Evolutionary conservation across 345 rosid genomes (phyloP).

Genomic region (Isatis tinctoria): DNA sequence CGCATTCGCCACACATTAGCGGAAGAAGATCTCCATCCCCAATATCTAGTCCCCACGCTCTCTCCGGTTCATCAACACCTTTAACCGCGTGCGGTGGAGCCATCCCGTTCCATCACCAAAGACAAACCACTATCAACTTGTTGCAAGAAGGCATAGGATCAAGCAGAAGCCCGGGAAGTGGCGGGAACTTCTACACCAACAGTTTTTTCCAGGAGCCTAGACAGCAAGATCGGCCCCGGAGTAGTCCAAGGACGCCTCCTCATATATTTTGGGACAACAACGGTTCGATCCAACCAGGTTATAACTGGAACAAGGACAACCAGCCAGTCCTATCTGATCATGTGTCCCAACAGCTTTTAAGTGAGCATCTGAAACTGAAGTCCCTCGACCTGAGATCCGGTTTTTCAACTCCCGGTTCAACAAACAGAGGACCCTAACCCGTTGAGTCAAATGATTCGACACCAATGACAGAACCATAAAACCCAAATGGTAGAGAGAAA

Average conservation of each 20-base stretch:
- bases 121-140: slow-evolving; percentile 43
- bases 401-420: slow-evolving; percentile 37
- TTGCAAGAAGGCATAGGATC: slow-evolving; percentile 50
- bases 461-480: slow-evolving; percentile 24
- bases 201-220: slow-evolving; percentile 47
- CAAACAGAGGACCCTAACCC: slow-evolving; percentile 38
- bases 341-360: slow-evolving; percentile 59
- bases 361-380: slow-evolving; percentile 54
- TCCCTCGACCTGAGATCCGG: slow-evolving; percentile 49
- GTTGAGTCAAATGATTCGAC: slow-evolving; percentile 13
- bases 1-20: slow-evolving; percentile 50
- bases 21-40: slow-evolving; percentile 68
- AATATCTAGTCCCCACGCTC: slow-evolving; percentile 59
- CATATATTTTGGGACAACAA: slow-evolving; percentile 48
- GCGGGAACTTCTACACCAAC: slow-evolving; percentile 41
- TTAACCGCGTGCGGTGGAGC: slow-evolving; percentile 53
- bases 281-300: slow-evolving; percentile 38
- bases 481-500: slow-evolving; percentile 12
- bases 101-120: slow-evolving; percentile 53
- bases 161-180: slow-evolving; percentile 39
- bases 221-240: slow-evolving; percentile 44
- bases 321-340: slow-evolving; percentile 56
- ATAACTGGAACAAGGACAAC: slow-evolving; percentile 42
- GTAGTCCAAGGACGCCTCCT: slow-evolving; percentile 48
- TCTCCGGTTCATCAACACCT: slow-evolving; percentile 65